Conservation (phyloP, 163 green algal genomes). For the Trebouxiophyceae sp. region DNA sequence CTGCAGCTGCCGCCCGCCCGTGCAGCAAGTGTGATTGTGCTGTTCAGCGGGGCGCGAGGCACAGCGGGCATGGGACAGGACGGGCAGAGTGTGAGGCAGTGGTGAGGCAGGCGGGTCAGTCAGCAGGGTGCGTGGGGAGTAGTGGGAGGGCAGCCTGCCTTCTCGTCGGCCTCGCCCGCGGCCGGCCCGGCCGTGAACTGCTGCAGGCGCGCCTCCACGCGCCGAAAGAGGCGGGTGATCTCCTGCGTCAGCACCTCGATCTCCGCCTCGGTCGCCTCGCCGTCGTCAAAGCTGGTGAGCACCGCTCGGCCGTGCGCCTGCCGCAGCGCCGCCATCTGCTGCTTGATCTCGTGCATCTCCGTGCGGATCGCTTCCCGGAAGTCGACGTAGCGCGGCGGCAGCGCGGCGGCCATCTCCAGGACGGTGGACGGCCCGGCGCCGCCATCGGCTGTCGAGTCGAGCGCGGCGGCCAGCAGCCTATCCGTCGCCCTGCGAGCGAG, state of each 20-base stretch:
- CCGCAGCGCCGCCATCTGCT: conserved; percentile 43
- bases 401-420: conserved; percentile 10
- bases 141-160: no score
- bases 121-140: no score
- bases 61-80: no score
- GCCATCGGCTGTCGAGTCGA: conserved; percentile 15
- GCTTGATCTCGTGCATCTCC: conserved; percentile 48
- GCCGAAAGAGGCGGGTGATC: conserved; percentile 46
- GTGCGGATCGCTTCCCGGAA: conserved; percentile 35
- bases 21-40: no score
- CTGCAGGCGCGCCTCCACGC: conserved; percentile 38
- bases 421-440: conserved; percentile 14
- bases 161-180: conserved; percentile 34
- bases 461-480: conserved; percentile 19
- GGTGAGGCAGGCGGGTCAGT: no score
- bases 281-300: conserved; percentile 48
- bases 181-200: conserved; percentile 19
- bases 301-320: conserved; percentile 29
- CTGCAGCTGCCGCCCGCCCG: no score
- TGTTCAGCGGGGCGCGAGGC: no score
- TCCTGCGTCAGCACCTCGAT: conserved; percentile 41
- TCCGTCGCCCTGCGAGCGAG: conserved; percentile 10
- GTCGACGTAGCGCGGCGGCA: conserved; percentile 40
- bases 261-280: conserved; percentile 35
- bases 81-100: no score